Evolutionary conservation across 495 filamentous ascomycete species (phyloP).

Genomic region (Corynascus novoguineensis): DNA sequence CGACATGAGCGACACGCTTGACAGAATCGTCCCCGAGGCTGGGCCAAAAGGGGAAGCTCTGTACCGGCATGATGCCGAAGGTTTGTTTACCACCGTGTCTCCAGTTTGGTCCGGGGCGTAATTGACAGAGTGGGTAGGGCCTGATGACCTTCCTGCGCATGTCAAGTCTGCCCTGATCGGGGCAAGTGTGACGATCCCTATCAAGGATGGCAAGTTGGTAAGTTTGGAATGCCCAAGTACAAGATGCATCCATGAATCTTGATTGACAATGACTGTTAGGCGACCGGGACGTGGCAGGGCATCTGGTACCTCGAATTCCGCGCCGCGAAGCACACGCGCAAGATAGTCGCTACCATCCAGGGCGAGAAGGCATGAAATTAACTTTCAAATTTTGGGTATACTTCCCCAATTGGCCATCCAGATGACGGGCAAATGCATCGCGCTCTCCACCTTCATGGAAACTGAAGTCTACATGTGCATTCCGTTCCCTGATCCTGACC

Average conservation of each 20-base stretch:
- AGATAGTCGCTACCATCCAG: slow-evolving; percentile 89
- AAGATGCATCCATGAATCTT: neutral
- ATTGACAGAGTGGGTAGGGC: slow-evolving; percentile 19
- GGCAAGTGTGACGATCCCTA: slow-evolving; percentile 81
- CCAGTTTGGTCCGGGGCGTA: slow-evolving; percentile 16
- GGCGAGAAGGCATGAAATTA: slow-evolving; percentile 63
- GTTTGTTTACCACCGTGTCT: slow-evolving; percentile 46
- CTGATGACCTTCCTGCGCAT: slow-evolving; percentile 55
- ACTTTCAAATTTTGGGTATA: neutral
- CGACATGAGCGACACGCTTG: slow-evolving; percentile 92
- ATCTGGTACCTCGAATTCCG: slow-evolving; percentile 96
- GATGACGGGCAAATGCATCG: neutral
- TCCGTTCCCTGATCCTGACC: neutral
- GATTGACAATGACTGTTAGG: slow-evolving; percentile 20
- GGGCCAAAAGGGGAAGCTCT: slow-evolving; percentile 56
- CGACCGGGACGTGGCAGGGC: slow-evolving; percentile 63
- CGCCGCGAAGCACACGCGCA: slow-evolving; percentile 64
- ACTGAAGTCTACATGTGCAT: neutral
- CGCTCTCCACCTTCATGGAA: neutral
- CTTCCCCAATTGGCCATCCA: neutral
- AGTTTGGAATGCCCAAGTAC: slow-evolving; percentile 28
- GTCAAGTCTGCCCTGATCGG: slow-evolving; percentile 88
- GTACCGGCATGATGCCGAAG: slow-evolving; percentile 88
- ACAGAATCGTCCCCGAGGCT: slow-evolving; percentile 78
- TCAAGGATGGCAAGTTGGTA: slow-evolving; percentile 74